A percentile compares a stretch with the other conserved stretches of the same genome.
Conservation (phyloP, 345 rosid genomes). For the Erodium maritimum region DNA sequence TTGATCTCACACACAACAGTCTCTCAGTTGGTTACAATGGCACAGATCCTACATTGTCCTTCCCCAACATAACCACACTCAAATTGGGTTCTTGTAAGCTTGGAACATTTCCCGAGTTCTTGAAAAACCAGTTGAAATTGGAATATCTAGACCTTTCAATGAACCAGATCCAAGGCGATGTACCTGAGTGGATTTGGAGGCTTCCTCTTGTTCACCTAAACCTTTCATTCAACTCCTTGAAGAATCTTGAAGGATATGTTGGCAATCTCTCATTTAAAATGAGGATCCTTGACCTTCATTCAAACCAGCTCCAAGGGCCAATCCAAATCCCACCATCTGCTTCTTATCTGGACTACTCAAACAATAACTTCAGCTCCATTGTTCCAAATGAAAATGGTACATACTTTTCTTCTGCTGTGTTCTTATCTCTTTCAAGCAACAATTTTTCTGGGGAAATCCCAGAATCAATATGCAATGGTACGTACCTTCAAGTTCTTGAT, state of each 20-base stretch:
- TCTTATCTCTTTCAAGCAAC: conserved; percentile 7
- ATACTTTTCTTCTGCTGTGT: rapidly evolving
- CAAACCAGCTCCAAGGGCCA: background rate
- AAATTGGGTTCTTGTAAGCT: conserved; percentile 8
- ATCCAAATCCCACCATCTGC: background rate
- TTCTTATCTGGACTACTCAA: conserved; percentile 5
- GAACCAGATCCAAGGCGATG: background rate
- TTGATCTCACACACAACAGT: conserved; percentile 5
- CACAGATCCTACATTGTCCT: background rate
- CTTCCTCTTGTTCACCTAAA: conserved; percentile 7
- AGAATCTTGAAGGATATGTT: background rate
- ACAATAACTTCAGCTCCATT: background rate
- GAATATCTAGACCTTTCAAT: background rate
- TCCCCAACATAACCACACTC: background rate
- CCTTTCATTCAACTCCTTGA: conserved; percentile 6
- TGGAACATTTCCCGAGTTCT: conserved; percentile 1
- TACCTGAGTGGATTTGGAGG: conserved; percentile 10
- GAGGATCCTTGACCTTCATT: conserved; percentile 4
- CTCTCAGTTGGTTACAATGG: background rate
- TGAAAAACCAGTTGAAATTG: background rate
- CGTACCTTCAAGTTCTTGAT: conserved; percentile 3
- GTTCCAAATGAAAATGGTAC: background rate
- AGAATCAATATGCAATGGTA: conserved; percentile 6
- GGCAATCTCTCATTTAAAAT: background rate
- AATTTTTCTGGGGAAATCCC: background rate